These are phyloP conservation scores for Phialophora verrucosa DNA, from an alignment of 2,329 filamentous ascomycete species.

Conservation along the genomic window DNA sequence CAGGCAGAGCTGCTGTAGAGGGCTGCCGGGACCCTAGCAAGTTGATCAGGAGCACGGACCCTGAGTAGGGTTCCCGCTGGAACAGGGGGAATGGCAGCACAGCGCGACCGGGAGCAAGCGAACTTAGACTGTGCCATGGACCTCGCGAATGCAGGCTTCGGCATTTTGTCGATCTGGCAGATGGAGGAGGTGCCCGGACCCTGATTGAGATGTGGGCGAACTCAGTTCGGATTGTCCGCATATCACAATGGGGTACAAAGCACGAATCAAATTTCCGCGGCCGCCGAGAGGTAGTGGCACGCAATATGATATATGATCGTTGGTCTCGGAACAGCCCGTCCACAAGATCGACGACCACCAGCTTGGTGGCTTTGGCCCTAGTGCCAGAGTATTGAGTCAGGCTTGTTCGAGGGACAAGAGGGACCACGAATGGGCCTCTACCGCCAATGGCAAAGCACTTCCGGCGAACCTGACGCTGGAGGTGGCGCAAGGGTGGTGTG, in stretches of 20 bases:
- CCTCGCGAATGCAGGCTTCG: conserved; percentile 4
- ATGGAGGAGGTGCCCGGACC: conserved; percentile 5
- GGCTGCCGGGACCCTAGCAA: conserved; percentile 8
- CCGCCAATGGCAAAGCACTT: not conserved
- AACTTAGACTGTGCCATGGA: conserved; percentile 4
- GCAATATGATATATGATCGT: conserved; percentile 14
- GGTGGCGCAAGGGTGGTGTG: conserved; percentile 4
- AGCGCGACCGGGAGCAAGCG: conserved; percentile 19
- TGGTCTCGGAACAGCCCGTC: conserved; percentile 14
- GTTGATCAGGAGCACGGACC: conserved; percentile 17
- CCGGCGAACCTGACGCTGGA: not conserved
- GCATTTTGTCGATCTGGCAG: conserved; percentile 29
- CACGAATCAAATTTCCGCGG: conserved; percentile 34
- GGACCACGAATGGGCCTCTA: not conserved
- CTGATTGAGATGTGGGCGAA: conserved; percentile 22
- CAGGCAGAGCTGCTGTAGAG: conserved; percentile 9
- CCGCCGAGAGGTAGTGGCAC: conserved; percentile 14
- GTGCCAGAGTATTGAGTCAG: not conserved
- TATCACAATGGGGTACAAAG: conserved; percentile 31
- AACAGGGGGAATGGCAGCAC: conserved; percentile 19
- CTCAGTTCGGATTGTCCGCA: conserved; percentile 9
- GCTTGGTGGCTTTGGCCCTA: conserved; percentile 5
- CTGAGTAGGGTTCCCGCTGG: conserved; percentile 26
- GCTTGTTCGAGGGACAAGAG: not conserved
- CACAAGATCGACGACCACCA: not conserved